Evolutionary conservation across 73 alveolate genomes (phyloP).

Genomic region (Symbiodinium natans): DNA sequence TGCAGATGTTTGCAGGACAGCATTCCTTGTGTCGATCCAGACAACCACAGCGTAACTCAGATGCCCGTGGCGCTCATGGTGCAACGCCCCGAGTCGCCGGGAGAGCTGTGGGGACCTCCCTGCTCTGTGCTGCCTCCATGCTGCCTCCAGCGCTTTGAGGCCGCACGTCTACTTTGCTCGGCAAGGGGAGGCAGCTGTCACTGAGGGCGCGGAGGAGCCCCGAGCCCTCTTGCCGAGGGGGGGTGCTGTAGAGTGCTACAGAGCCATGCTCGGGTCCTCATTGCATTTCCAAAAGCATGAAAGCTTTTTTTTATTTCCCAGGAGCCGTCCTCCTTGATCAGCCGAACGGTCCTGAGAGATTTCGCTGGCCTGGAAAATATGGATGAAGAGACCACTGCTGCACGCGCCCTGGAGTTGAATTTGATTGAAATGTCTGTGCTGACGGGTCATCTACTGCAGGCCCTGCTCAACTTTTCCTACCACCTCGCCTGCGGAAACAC

Average conservation of each 20-base stretch:
- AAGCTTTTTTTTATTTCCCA: too few relatives aligned
- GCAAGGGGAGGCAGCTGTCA: neutral
- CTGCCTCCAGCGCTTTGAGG: neutral
- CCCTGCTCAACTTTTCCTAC: slow-evolving; percentile 98
- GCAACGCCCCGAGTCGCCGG: slow-evolving; percentile 36
- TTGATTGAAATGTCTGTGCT: neutral
- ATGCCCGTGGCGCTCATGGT: slow-evolving; percentile 75
- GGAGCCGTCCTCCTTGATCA: neutral
- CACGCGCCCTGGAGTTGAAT: neutral
- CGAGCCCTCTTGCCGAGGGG: too few relatives aligned
- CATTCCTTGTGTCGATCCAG: slow-evolving; percentile 33
- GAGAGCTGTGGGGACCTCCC: neutral
- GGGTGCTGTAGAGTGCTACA: too few relatives aligned
- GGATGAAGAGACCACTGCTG: slow-evolving; percentile 95
- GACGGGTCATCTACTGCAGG: neutral
- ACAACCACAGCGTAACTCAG: slow-evolving; percentile 72
- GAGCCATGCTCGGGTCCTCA: too few relatives aligned
- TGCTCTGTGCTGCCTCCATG: neutral
- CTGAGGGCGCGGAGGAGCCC: neutral
- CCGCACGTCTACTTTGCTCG: slow-evolving; percentile 80
- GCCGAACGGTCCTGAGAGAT: slow-evolving; percentile 96
- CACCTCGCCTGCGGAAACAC: slow-evolving; percentile 98
- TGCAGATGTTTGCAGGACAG: neutral
- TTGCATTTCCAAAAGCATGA: too few relatives aligned
- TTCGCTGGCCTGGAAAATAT: slow-evolving; percentile 98